phyloP scores from a whole-genome alignment of 148 eudicot genomes.

The Arctostaphylos glauca region DNA sequence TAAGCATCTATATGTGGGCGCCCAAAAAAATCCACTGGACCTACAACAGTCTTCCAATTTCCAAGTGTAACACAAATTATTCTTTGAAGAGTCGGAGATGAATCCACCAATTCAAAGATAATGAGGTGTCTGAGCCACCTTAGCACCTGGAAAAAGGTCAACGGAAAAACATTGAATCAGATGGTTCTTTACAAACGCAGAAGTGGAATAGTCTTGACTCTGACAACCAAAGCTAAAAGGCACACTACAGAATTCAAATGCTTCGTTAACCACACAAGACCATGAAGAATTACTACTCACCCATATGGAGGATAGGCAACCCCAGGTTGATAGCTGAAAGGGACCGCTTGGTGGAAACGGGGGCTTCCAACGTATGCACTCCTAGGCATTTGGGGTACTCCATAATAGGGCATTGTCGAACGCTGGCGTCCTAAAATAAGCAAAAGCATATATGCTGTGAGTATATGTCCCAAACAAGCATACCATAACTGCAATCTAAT shows the following conservation, averaged over 20 bases:
- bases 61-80: slow-evolving; percentile 14
- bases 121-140: slow-evolving; percentile 16
- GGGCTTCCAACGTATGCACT: slow-evolving; percentile 22
- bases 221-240: slow-evolving; percentile 12
- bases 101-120: slow-evolving; percentile 19
- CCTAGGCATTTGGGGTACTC: slow-evolving; percentile 25
- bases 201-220: slow-evolving; percentile 2
- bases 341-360: slow-evolving; percentile 22
- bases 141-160: slow-evolving; percentile 18
- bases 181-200: slow-evolving; percentile 10
- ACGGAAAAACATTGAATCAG: slow-evolving; percentile 23
- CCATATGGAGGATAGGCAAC: slow-evolving; percentile 26
- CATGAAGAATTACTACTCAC: slow-evolving; percentile 16
- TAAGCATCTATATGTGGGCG: slow-evolving; percentile 2
- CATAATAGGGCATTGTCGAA: slow-evolving; percentile 19
- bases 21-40: slow-evolving; percentile 3
- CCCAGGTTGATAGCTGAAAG: slow-evolving; percentile 29
- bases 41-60: slow-evolving; percentile 1
- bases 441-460: neutral
- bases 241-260: neutral
- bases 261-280: neutral
- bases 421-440: slow-evolving; percentile 19
- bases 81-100: slow-evolving; percentile 17
- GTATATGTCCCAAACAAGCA: neutral
- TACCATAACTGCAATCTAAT: neutral